phyloP scores from a whole-genome alignment of 169 alveolate species.

The Plasmodium cynomolgi region DNA sequence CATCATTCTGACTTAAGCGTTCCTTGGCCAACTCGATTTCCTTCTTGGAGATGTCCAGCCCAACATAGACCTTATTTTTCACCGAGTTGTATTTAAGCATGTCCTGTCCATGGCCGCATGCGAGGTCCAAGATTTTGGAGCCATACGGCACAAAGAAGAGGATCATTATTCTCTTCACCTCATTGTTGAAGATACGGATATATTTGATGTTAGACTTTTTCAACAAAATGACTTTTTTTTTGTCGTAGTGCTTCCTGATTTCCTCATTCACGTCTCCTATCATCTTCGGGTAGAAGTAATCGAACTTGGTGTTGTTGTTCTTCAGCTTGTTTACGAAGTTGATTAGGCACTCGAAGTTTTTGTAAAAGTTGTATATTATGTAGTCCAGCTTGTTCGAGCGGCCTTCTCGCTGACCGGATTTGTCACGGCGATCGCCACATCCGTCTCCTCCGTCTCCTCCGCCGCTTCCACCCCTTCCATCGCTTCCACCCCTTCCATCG shows the following conservation, averaged over 20 bases:
- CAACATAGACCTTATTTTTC: constrained; percentile 86
- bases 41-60: constrained; percentile 90
- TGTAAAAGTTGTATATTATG: constrained; percentile 47
- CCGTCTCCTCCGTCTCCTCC: neutral
- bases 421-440: neutral
- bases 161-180: constrained; percentile 86
- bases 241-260: constrained; percentile 87
- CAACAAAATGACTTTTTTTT: constrained; percentile 84
- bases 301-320: constrained; percentile 36
- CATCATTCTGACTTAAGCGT: constrained; percentile 80
- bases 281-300: constrained; percentile 86
- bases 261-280: constrained; percentile 88
- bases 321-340: constrained; percentile 39
- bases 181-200: constrained; percentile 85
- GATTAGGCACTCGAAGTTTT: constrained; percentile 54
- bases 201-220: constrained; percentile 87
- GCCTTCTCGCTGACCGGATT: too few relatives aligned
- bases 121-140: constrained; percentile 87
- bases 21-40: constrained; percentile 90
- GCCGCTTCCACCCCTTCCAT: neutral
- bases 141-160: constrained; percentile 78
- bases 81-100: constrained; percentile 88
- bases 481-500: neutral
- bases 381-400: constrained; percentile 39
- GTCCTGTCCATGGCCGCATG: constrained; percentile 94